Evolutionary conservation across 345 rosid genomes (phyloP).

Genomic region (Gossypium turneri): DNA sequence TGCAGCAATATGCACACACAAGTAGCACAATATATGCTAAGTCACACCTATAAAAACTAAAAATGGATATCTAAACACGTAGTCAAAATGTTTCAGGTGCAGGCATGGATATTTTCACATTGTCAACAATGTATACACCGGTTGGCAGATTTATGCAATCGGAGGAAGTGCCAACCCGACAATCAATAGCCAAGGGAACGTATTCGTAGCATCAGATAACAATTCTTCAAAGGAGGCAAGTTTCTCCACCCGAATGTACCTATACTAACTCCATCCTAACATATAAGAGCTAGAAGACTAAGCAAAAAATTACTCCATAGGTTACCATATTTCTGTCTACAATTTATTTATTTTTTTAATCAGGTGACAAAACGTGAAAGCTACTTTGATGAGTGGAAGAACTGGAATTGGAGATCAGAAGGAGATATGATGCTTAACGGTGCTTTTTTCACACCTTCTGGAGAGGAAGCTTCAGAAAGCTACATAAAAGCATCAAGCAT

Average conservation of each 20-base stretch:
- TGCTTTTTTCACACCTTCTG: conserved; percentile 56
- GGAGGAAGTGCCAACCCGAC: conserved; percentile 80
- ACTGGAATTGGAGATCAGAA: conserved; percentile 73
- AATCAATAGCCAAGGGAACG: conserved; percentile 65
- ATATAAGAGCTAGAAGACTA: background rate
- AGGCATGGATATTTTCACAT: conserved; percentile 72
- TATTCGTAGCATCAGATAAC: conserved; percentile 48
- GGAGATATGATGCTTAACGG: conserved; percentile 60
- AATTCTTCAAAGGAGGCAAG: conserved; percentile 49
- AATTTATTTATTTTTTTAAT: background rate
- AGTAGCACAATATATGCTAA: background rate
- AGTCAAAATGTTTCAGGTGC: conserved; percentile 39
- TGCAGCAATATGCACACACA: background rate
- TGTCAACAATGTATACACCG: conserved; percentile 51
- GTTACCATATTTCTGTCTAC: background rate
- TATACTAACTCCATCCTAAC: background rate
- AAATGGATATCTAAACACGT: background rate
- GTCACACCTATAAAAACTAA: background rate
- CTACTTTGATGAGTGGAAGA: conserved; percentile 39
- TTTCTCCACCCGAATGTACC: background rate
- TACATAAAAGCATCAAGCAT: conserved; percentile 59
- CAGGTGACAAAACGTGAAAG: conserved; percentile 62
- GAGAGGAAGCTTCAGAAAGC: conserved; percentile 42
- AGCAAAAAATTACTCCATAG: background rate
- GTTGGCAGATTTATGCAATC: conserved; percentile 66